Conservation (phyloP, 2,329 filamentous ascomycete species). For the Diaporthe aspalathi region DNA sequence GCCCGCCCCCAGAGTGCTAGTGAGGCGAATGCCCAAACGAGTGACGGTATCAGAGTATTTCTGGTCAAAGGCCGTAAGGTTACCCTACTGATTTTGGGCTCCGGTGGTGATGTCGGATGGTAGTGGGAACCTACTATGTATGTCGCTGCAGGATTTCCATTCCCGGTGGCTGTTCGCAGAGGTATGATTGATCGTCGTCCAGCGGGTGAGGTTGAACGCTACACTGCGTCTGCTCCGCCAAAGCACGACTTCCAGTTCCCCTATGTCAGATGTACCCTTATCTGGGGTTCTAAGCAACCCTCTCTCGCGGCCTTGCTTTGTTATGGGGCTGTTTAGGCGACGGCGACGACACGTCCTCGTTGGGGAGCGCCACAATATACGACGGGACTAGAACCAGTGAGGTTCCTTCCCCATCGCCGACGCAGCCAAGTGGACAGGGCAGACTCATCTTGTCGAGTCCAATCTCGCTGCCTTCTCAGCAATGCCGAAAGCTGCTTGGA, state of each 20-base stretch:
- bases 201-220: neutral
- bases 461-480: neutral
- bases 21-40: neutral
- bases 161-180: neutral
- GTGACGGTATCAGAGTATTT: neutral
- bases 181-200: neutral
- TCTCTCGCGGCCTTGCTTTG: neutral
- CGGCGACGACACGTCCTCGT: conserved; percentile 7
- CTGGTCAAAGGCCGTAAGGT: neutral
- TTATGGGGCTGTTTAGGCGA: neutral
- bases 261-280: neutral
- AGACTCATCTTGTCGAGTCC: neutral
- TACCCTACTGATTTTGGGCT: neutral
- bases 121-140: too few relatives aligned
- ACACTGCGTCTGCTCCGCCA: conserved; percentile 1
- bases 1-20: neutral
- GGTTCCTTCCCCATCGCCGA: neutral
- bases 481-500: neutral
- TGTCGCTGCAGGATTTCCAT: neutral
- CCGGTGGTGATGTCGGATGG: neutral
- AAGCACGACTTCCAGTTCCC: neutral
- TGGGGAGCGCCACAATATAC: neutral
- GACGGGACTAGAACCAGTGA: neutral
- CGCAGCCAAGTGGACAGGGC: neutral
- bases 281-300: neutral